Evolutionary conservation across 495 filamentous ascomycete genomes (phyloP), one percentile per base, ranked within the genome.

Genomic region (Aspergillus taichungensis): DNA sequence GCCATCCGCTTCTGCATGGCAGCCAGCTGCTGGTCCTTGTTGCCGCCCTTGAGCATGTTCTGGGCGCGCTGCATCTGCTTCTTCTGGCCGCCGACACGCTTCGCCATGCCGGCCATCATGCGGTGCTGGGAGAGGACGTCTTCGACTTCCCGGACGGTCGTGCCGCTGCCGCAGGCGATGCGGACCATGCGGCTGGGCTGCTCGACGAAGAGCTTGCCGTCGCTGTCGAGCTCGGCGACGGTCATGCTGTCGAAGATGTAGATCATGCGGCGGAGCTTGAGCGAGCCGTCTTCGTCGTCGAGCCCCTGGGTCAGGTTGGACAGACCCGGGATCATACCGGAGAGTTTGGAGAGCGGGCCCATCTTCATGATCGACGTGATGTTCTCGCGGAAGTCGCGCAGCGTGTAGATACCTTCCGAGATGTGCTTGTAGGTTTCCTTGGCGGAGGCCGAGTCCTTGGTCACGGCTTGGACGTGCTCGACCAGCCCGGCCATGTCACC

Each of bases 381-480:
- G 64, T 99, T 94, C 57, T 97, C 92, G 28, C 94, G 80, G 50
- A 99, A 77, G 62, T 99, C 92, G 40, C 92, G 84, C 38, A 99
- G 67, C 0, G 94, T 95, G 69, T 97, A 99, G 49, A 95, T 88
- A 39, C 92, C 92, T 57, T 94, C 90, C 8, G 85, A 82, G 47
- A 99, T 90, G 65, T 99, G 90, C 74, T 97, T 97, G 77, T 97
- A 96, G 9, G 92, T 95, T 52, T 96, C 92, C 67, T 97, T 95
- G 43, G 95, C 89, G 13, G 59, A 54, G 18, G 66, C 66, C 3
- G 67, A 72, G 59, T 99, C 90, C 34, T 95, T 79, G 61, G 95
- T 97, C 39, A 97, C 74, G n/a, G 80, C 84, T 60, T 99, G 92
- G 3, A 99, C 94, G 56, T 97, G 94, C 69, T 99, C 92, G 7